A percentile compares a stretch with the other conserved stretches of the same genome.
Conservation (phyloP, 208 protist genomes). For the Entamoeba dispar region DNA sequence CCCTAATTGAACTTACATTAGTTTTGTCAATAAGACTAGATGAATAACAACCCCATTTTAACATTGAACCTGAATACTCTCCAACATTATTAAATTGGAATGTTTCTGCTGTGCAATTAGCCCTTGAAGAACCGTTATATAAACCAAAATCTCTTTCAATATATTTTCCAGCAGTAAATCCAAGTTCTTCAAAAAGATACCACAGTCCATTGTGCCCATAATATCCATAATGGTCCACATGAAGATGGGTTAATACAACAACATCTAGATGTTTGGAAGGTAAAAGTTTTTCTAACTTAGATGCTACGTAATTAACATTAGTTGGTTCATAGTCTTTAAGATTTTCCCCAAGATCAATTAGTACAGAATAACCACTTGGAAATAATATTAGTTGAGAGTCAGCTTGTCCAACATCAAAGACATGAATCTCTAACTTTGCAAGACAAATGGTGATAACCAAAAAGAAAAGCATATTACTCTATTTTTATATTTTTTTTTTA, state of each 20-base stretch:
- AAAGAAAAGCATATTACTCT: neutral
- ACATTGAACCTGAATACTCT: neutral
- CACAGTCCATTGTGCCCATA: neutral
- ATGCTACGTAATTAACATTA: neutral
- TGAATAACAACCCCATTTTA: neutral
- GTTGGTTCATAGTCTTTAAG: neutral
- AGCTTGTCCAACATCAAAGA: neutral
- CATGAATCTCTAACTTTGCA: neutral
- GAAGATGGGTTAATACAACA: neutral
- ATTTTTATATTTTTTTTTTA: neutral
- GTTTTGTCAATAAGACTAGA: neutral
- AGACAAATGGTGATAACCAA: neutral
- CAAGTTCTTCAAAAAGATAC: neutral
- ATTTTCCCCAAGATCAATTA: neutral
- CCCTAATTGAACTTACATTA: neutral
- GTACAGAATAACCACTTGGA: neutral
- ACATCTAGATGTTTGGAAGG: neutral
- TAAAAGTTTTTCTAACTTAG: neutral
- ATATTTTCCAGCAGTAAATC: neutral
- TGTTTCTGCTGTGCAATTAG: neutral
- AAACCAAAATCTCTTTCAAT: neutral
- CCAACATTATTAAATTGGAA: neutral
- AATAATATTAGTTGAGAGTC: neutral
- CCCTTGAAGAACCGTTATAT: neutral
- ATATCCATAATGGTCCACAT: neutral